Percentiles rank a stretch among this genome's conserved stretches.
Conservation (phyloP, 495 filamentous ascomycete species). For the Mycothermus thermophilus region DNA sequence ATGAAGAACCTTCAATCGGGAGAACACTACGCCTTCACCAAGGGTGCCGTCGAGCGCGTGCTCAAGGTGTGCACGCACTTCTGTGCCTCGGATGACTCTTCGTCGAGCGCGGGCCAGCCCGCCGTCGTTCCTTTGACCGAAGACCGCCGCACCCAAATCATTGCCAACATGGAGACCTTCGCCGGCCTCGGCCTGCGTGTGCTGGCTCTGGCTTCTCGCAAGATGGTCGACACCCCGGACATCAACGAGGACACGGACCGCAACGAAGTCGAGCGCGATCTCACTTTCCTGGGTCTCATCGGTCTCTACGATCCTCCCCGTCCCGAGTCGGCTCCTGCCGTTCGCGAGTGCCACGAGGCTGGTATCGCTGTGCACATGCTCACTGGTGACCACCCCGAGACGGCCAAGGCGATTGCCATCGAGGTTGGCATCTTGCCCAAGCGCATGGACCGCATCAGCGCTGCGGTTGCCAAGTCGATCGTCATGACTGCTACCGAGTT, state of each 20-base stretch:
- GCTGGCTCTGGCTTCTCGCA: conserved; percentile 51
- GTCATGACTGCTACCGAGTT: conserved; percentile 52
- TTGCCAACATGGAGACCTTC: conserved; percentile 46
- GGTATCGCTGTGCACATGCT: conserved; percentile 72
- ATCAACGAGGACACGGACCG: conserved; percentile 26
- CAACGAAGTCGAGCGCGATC: conserved; percentile 37
- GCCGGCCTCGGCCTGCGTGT: conserved; percentile 65
- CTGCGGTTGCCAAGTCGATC: conserved; percentile 38
- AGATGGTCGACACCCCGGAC: conserved; percentile 1
- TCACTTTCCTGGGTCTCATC: conserved; percentile 50
- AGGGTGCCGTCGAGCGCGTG: conserved; percentile 69
- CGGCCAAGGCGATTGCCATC: conserved; percentile 60
- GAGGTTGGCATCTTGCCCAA: conserved; percentile 60
- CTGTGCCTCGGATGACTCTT: conserved; percentile 4
- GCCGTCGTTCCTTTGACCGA: conserved; percentile 43
- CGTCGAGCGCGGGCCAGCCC: background rate
- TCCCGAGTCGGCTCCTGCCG: conserved; percentile 48
- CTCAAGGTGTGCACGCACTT: conserved; percentile 30
- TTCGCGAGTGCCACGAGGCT: conserved; percentile 52
- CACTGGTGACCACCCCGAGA: conserved; percentile 66
- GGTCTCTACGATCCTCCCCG: conserved; percentile 65
- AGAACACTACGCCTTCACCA: conserved; percentile 47
- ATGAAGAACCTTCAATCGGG: conserved; percentile 30
- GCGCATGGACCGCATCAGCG: conserved; percentile 37
- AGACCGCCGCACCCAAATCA: conserved; percentile 43